Evolutionary conservation across 2,329 filamentous ascomycete species (phyloP).

Genomic region (Podosphaera aphanis): DNA sequence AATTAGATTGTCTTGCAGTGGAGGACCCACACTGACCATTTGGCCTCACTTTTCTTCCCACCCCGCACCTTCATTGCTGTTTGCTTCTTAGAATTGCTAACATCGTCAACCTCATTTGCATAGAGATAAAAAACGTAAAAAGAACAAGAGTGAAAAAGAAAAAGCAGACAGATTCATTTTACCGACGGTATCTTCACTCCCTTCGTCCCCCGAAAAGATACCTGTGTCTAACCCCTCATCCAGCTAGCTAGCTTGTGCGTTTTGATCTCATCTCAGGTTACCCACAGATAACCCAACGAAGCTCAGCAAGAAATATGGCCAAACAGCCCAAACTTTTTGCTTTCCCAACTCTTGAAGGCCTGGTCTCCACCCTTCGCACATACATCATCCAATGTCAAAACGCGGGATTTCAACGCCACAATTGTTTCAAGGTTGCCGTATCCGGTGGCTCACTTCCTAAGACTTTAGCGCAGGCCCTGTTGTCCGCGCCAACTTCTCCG

Average conservation of each 20-base stretch:
- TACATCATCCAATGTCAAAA: slow-evolving; percentile 70
- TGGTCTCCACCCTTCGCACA: slow-evolving; percentile 54
- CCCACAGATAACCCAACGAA: slow-evolving; percentile 1
- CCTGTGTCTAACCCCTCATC: neutral
- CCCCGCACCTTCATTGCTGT: too few species aligned
- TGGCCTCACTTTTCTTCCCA: too few species aligned
- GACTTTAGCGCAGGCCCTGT: slow-evolving; percentile 63
- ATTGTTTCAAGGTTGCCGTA: slow-evolving; percentile 71
- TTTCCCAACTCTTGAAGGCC: slow-evolving; percentile 43
- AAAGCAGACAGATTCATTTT: too few species aligned
- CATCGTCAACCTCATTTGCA: too few species aligned
- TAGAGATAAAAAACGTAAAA: too few species aligned
- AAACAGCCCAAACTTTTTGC: slow-evolving; percentile 47
- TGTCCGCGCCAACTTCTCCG: slow-evolving; percentile 25
- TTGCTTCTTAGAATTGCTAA: too few species aligned
- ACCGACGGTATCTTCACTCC: neutral
- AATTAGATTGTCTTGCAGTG: too few species aligned
- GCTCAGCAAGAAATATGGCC: slow-evolving; percentile 10
- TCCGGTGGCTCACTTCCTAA: slow-evolving; percentile 86
- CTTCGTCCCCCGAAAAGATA: neutral
- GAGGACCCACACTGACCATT: too few species aligned
- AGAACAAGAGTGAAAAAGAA: too few species aligned
- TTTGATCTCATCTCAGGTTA: neutral
- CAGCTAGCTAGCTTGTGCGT: neutral
- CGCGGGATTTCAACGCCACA: slow-evolving; percentile 56